A percentile compares a stretch with the other conserved stretches of the same genome.
Conservation (phyloP, 306 rosid species). For the Phaseolus lunatus region DNA sequence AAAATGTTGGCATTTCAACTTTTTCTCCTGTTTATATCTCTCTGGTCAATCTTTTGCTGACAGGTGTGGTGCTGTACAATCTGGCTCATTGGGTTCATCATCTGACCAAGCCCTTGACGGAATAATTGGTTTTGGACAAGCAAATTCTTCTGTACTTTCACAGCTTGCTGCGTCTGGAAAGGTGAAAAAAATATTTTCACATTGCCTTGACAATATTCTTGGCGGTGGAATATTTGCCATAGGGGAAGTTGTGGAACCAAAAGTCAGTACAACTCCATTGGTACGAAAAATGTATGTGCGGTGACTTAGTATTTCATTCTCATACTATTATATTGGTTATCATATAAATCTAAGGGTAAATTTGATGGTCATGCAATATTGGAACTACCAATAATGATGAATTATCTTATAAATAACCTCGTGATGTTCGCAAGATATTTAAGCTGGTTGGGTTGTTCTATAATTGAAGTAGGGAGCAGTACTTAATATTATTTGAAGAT, state of each 20-base stretch:
- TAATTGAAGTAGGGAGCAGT: slow-evolving; percentile 15
- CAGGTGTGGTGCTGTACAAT: slow-evolving; percentile 84
- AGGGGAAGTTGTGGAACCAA: slow-evolving; percentile 93
- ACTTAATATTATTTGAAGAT: slow-evolving; percentile 12
- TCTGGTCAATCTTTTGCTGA: slow-evolving; percentile 36
- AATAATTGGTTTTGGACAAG: slow-evolving; percentile 96
- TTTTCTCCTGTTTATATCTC: slow-evolving; percentile 21
- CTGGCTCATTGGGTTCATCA: slow-evolving; percentile 69
- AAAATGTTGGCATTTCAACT: neutral
- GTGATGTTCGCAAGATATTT: slow-evolving; percentile 5
- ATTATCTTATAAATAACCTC: slow-evolving; percentile 21
- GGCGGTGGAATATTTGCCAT: slow-evolving; percentile 99
- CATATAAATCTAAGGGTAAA: slow-evolving; percentile 36
- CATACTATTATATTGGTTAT: slow-evolving; percentile 37
- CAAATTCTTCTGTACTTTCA: slow-evolving; percentile 87
- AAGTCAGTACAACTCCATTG: slow-evolving; percentile 75
- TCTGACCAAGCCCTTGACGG: slow-evolving; percentile 79
- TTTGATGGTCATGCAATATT: slow-evolving; percentile 1
- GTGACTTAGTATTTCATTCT: slow-evolving; percentile 37
- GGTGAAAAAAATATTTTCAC: slow-evolving; percentile 86
- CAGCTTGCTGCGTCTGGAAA: slow-evolving; percentile 90
- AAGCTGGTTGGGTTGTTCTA: slow-evolving; percentile 27
- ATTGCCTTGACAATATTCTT: slow-evolving; percentile 78
- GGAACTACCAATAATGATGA: slow-evolving; percentile 20
- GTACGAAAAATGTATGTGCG: slow-evolving; percentile 76